Base-by-base conservation (phyloP, 305 asterid species). In the Rubia occidens region DNA sequence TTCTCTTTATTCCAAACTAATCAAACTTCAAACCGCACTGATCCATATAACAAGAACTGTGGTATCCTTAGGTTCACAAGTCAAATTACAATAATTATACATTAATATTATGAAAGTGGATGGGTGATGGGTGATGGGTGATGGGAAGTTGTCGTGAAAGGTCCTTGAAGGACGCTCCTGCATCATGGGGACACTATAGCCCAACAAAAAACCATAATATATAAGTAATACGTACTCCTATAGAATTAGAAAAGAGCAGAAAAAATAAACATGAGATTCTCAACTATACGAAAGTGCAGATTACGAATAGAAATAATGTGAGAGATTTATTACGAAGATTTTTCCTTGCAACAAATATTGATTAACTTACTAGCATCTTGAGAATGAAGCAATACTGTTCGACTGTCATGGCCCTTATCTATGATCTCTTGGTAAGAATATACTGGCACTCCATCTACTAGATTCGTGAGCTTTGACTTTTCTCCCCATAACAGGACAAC, bases 401-500 rank as follows among this genome's bases (percentile, higher is more conserved):
- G 91, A 71, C 89, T 85, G 78, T 84, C 79, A 65, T 55, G 72
- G 53, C 99, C 99, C 83, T 86, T 75, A 77, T 87, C 84, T 73
- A 87, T 74, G 72, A 89, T 81, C 85, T 94, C 96, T 82, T 79
- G 74, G 74, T 91, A 94, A 75, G 76, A 82, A 70, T 89, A 89
- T 45, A 85, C 79, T 44, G 95, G 91, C 72, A 77, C 78, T 73
- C 75, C 83, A 29, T 64, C 78, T 3, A 76, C 84, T 74, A 76
- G 87, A 70, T 71, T 80, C 67, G 68, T 60, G 59, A 86, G 75
- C 82, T 84, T 82, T 74, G 95, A 81, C 77, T 87, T 94, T 66
- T 89, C 94, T 65, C 96, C 97, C 99, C 99, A 94, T 8, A 94
- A 85, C 78, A 94, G 77, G 64, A 94, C 70, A 74, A 79, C 79